phyloP scores from a whole-genome alignment of 176 grass and related monocot species.

The Carex cristatella region DNA sequence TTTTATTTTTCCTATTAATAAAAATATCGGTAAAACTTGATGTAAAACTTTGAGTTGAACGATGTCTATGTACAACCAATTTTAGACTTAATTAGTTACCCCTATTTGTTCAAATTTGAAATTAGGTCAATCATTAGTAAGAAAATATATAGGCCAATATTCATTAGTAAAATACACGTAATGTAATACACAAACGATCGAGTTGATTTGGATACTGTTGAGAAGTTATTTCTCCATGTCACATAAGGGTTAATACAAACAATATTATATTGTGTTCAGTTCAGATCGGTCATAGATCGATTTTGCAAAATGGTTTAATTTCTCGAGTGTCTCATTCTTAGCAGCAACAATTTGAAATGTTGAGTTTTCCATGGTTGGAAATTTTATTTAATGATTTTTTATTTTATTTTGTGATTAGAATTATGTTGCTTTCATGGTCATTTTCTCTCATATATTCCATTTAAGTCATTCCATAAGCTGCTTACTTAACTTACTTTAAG shows the following conservation, averaged over 20 bases:
- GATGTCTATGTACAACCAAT: background rate
- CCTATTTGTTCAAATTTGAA: background rate
- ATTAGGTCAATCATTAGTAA: background rate
- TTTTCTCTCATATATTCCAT: background rate
- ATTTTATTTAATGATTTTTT: no score
- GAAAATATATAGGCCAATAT: background rate
- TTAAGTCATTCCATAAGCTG: background rate
- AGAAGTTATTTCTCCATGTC: no score
- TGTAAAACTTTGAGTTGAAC: background rate
- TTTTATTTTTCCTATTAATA: no score
- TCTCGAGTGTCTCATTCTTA: background rate
- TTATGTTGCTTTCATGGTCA: background rate
- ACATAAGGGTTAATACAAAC: background rate
- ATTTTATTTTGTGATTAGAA: no score
- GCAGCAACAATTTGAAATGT: background rate
- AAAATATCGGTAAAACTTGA: no score
- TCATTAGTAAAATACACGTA: no score
- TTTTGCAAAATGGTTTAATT: background rate
- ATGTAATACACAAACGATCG: no score
- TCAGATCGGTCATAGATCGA: background rate
- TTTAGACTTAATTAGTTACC: no score
- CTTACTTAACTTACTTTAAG: background rate
- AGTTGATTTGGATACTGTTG: background rate
- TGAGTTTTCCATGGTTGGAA: background rate
- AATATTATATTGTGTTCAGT: background rate